These are phyloP conservation scores for Capsicum baccatum DNA, from an alignment of 257 asterid species.

Conservation along the genomic window DNA sequence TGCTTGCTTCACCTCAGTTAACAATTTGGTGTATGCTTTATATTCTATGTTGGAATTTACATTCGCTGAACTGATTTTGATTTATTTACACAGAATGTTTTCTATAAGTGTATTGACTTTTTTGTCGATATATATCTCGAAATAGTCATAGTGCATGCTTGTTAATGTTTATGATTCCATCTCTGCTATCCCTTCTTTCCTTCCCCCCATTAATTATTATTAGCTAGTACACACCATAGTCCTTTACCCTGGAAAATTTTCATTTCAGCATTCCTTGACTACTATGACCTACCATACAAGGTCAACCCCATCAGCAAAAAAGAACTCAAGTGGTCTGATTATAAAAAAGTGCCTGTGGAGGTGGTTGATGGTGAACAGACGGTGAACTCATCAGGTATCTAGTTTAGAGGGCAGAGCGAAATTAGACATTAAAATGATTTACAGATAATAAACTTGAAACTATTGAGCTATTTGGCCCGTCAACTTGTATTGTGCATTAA, in stretches of 20 bases:
- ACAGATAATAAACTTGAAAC: no score
- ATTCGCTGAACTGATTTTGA: not conserved
- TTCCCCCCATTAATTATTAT: not conserved
- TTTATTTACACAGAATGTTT: constrained; percentile 3
- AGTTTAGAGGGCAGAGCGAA: no score
- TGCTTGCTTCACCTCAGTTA: constrained; percentile 15
- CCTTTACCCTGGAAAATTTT: not conserved
- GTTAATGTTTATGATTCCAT: constrained; percentile 21
- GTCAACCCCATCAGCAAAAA: constrained; percentile 84
- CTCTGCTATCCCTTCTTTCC: not conserved
- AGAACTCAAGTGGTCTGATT: constrained; percentile 95
- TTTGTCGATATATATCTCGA: not conserved
- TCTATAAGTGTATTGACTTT: not conserved
- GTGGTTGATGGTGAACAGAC: constrained; percentile 85
- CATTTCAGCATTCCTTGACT: constrained; percentile 83
- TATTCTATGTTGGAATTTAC: not conserved
- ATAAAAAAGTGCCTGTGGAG: constrained; percentile 92
- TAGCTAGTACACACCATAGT: not conserved
- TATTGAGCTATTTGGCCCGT: no score
- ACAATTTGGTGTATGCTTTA: not conserved
- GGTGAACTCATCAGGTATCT: constrained; percentile 98
- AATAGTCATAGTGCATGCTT: not conserved
- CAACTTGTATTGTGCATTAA: no score
- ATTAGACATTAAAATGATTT: no score
- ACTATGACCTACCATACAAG: constrained; percentile 79